Evolutionary conservation across 2,329 filamentous ascomycete species (phyloP), one percentile per base, ranked within the genome.

Genomic region (Rugonectria rugulosa): DNA sequence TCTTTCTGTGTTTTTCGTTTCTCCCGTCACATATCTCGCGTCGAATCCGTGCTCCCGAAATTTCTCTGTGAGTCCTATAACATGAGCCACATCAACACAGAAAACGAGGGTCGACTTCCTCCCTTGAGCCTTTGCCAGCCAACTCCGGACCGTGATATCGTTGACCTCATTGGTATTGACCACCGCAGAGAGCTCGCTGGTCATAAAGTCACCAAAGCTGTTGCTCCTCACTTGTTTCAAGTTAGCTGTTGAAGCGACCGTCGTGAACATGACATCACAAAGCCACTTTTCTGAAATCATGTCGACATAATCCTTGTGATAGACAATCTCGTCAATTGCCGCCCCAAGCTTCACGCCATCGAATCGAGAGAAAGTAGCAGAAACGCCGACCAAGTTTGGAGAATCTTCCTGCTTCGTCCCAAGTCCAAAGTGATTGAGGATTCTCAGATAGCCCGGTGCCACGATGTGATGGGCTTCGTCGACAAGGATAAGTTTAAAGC

Each of bases 391-490:
- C 12, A 99, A 78, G 15, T 86, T 83, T 0, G 91, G 88, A 1
- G 70, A 73, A 41, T 70, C 73, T 6, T 50, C 34, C 53, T 64
- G 73, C 60, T 76, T 79, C 44, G 75, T 66, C 50, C 85, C 74
- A 15, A 96, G 81, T 0, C 88, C 85, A 71, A 99, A 96, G 72
- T 98, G 86, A n/a, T 82, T 78, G 42, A 99, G 78, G 0, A 87
- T 82, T 36, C 83, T 81, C 59, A 96, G 80, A 68, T 98, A 98
- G 7, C 87, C 86, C 2, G 85, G 81, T 1, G 95, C 90, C 38
- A 97, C 93, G 48, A 98, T 96, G 73, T 99, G 95, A 72, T 99
- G 95, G 5, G 94, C 95, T 75, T 99, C 95, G 62, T 99, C 95
- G 4, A 99, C 94, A 3, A 99, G 81, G 0, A 99, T 78, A 0